Percentiles rank a stretch among this genome's conserved stretches.
Conservation (phyloP, 306 rosid genomes). For the Castanospermum australe region DNA sequence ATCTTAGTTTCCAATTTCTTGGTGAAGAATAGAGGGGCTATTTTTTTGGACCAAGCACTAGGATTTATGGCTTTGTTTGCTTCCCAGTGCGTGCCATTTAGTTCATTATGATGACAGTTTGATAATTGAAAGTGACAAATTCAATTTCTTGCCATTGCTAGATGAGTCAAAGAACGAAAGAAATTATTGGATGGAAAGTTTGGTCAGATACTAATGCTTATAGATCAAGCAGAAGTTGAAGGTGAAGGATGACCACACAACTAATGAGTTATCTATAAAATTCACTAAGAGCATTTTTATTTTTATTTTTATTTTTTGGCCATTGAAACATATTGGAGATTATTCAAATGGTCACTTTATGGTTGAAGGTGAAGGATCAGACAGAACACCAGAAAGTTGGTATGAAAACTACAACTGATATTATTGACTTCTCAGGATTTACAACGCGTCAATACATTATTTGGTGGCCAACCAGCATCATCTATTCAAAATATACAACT, state of each 20-base stretch:
- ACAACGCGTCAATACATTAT: slow-evolving; percentile 13
- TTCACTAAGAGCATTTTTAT: too few species aligned
- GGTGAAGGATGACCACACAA: too few species aligned
- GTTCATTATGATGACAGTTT: background rate
- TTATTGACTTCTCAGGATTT: slow-evolving; percentile 31
- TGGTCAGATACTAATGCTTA: slow-evolving; percentile 21
- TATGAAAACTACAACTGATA: slow-evolving; percentile 4
- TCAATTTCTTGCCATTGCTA: background rate
- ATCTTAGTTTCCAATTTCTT: background rate
- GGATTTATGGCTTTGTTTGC: background rate
- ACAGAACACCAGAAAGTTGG: slow-evolving; percentile 23
- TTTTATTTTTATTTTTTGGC: too few species aligned
- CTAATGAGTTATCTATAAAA: too few species aligned
- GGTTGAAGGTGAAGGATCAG: slow-evolving; percentile 8
- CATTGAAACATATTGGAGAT: background rate
- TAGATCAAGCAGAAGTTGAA: too few species aligned
- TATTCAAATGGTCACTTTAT: slow-evolving; percentile 4
- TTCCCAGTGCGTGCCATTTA: background rate
- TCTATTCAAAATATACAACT: slow-evolving; percentile 27
- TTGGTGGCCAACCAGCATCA: slow-evolving; percentile 36
- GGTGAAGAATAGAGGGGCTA: background rate
- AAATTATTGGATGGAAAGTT: slow-evolving; percentile 4
- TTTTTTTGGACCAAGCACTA: background rate
- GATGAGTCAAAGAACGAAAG: background rate
- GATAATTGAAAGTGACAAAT: background rate